These are phyloP conservation scores for Astragalus glycyphyllos DNA, from an alignment of 306 rosid species.

Conservation along the genomic window DNA sequence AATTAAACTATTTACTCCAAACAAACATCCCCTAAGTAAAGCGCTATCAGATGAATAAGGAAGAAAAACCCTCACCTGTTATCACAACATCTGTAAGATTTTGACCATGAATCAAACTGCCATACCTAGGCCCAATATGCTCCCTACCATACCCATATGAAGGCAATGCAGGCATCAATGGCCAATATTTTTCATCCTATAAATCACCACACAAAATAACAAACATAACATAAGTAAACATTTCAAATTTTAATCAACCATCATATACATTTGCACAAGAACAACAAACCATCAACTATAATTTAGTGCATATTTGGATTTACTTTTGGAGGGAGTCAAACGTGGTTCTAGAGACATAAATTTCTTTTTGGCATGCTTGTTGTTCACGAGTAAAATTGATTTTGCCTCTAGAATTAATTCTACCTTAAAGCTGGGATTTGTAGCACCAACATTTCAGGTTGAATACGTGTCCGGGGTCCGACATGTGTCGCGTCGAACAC, in stretches of 20 bases:
- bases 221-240: constrained; percentile 36
- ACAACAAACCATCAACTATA: not conserved
- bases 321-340: no score
- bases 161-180: constrained; percentile 91
- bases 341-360: no score
- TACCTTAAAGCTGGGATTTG: no score
- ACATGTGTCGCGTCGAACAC: no score
- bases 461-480: no score
- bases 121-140: constrained; percentile 81
- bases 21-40: not conserved
- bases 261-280: not conserved
- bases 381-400: no score
- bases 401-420: no score
- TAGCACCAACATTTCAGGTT: no score
- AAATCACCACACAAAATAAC: constrained; percentile 36
- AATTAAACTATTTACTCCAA: not conserved
- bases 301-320: no score
- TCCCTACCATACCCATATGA: constrained; percentile 98
- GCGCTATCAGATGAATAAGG: not conserved
- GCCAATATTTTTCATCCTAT: constrained; percentile 93
- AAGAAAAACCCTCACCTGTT: constrained; percentile 63
- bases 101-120: constrained; percentile 94
- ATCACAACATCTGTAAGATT: constrained; percentile 87
- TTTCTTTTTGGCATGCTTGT: no score
- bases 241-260: constrained; percentile 15